Conservation (phyloP, 2,329 filamentous ascomycete genomes). For the Rutstroemia sp. region DNA sequence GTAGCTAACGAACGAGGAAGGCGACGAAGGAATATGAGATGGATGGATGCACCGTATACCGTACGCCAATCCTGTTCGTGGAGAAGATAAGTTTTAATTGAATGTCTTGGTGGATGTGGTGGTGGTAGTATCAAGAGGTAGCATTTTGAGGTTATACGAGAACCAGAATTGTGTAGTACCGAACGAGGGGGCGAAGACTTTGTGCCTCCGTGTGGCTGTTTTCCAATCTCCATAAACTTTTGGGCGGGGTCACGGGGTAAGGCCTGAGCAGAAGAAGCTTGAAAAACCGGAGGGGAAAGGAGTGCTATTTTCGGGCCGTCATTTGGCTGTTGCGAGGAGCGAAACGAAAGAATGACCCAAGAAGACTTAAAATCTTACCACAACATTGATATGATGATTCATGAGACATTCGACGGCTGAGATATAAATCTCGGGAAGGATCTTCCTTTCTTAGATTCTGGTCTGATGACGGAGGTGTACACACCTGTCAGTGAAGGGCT, state of each 20-base stretch:
- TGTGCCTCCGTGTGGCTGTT: not conserved
- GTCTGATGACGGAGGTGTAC: not conserved
- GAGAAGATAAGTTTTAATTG: not conserved
- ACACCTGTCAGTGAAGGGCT: not conserved
- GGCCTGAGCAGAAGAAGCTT: too few relatives aligned
- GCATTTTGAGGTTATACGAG: not conserved
- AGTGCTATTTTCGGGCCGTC: too few relatives aligned
- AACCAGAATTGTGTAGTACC: not conserved
- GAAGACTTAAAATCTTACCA: too few relatives aligned
- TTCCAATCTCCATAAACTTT: not conserved
- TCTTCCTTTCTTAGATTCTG: not conserved
- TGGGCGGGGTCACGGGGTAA: not conserved
- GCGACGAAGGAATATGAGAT: not conserved
- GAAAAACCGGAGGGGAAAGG: too few relatives aligned
- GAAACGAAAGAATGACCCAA: too few relatives aligned
- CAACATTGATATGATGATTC: not conserved
- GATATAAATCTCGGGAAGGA: too few relatives aligned
- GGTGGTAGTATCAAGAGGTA: not conserved
- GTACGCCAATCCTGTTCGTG: not conserved
- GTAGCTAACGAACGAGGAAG: not conserved
- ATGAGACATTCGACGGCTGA: too few relatives aligned
- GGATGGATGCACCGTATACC: not conserved
- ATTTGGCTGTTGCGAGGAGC: too few relatives aligned
- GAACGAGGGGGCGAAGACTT: not conserved
- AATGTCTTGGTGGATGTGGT: not conserved